Evolutionary conservation across 164 flowering plant species (phyloP), one percentile per base, ranked within the genome.

Genomic region (Magnolia kwangsiensis): DNA sequence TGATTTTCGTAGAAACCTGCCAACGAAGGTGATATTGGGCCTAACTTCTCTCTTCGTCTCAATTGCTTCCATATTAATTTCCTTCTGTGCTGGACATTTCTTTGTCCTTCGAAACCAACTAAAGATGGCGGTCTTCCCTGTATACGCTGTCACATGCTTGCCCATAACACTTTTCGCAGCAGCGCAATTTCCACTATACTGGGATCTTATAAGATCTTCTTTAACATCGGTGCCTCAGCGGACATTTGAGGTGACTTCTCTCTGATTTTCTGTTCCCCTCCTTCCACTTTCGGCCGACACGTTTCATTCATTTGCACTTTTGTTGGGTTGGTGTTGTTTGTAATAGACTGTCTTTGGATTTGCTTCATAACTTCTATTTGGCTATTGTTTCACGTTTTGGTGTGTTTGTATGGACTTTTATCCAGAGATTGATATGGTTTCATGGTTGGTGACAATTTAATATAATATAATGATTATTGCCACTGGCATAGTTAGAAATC

Each of bases 21-120:
- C 83, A 58, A 8, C 18, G 20, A 77, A 69, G 66, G 67, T 80
- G 7, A n/a, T 80, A 14, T 8, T 77, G 29, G 83, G 80, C 29
- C 77, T 80, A 3, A 73, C 81, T 10, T 66, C 80, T 8, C 78
- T 83, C 45, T 78, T 83, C 50, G 37, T 80, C 19, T 78, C 83
- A 3, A 76, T 80, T n/a, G 78, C 74, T 72, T 29, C 80, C 24
- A 78, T 83, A 74, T 61, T 83, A 73, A 64, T 80, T 4, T 78
- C 83, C 1, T 83, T 80, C 76, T 78, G 80, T 51, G 73, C 80
- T n/a, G 83, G 81, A 13, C 80, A 78, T 49, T 78, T 71, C 74
- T 74, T 80, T 68, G 67, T 80, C 18, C 72, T 83, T 8, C 61
- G 58, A 45, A 76, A 78, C 29, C 70, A 76, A 67, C 65, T 80